Conservation (phyloP, 352 stramenopile genomes). For the Blastocystis sp. region DNA sequence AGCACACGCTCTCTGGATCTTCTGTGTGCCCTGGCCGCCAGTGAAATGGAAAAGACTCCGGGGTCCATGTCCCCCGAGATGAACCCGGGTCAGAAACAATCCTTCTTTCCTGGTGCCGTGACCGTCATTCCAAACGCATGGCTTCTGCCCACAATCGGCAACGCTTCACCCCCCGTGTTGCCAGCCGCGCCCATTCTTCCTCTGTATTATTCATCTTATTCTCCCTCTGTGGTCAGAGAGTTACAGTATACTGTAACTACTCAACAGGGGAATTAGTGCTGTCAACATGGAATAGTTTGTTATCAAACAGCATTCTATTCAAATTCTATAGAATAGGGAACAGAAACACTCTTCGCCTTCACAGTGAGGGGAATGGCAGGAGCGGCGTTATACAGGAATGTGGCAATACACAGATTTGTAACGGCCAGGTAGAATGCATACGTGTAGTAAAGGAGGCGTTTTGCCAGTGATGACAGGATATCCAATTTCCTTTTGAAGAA, state of each 20-base stretch:
- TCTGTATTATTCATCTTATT: no score
- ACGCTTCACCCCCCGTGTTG: no score
- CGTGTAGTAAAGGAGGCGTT: conserved; percentile 11
- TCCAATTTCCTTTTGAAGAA: conserved; percentile 34
- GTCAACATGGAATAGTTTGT: neutral
- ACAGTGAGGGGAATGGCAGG: neutral
- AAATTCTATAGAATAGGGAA: neutral
- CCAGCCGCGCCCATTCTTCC: no score
- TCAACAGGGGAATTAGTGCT: no score
- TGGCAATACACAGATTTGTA: conserved; percentile 10
- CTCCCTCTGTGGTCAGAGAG: no score
- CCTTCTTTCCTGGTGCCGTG: no score
- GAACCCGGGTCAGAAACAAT: no score
- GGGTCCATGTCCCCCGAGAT: no score
- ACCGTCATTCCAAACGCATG: no score
- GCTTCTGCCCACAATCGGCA: no score
- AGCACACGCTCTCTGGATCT: neutral
- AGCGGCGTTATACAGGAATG: conserved; percentile 7
- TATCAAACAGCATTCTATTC: neutral
- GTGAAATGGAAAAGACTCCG: no score
- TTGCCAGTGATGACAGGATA: neutral
- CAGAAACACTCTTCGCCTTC: neutral
- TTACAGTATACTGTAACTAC: no score
- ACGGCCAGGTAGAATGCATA: conserved; percentile 30
- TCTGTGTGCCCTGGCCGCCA: neutral